Base-by-base conservation (phyloP, 2,329 filamentous ascomycete species). In the Colletotrichum phormii region DNA sequence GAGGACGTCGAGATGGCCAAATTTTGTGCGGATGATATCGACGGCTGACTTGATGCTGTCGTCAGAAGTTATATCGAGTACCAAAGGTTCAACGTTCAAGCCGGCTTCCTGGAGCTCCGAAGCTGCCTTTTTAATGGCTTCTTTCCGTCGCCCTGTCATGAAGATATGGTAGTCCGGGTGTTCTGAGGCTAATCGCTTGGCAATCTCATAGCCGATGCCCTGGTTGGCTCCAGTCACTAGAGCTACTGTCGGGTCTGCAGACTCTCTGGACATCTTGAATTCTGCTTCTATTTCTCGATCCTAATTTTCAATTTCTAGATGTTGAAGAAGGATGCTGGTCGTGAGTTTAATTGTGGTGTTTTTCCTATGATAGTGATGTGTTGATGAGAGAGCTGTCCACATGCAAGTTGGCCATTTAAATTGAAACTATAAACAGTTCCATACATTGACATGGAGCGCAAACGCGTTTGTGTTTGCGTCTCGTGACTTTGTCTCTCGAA, bases 1-100 rank as follows among this genome's bases (percentile, higher is more conserved):
- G 5, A 91, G 86, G 1, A 91, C 86, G 77, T 92, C 89, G 57
- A 92, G 79, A 8, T 87, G 85, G 22, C 85, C 84, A 76, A 90
- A 91, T 60, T 85, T 86, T 2, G 84, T 79, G 1, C 80, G 42
- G 0, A 85, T 84, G 22, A 80, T 78, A 8, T 85, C 75, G 24
- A 84, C 79, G 1, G 82, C 79, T 1, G 78, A 67, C 9, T 78
- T 58, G 12, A 82, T 78, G 13, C 78, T 80, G 37, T 85, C 78
- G 65, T 89, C 85, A 3, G 87, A 85, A 0, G 85, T 87, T 0
- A 91, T 88, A 75, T 91, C 89, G 15, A 90, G 84, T 15, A 86
- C 83, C 2, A 86, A 75, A 2, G 86, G 76, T 8, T 72, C 71
- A 0, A 73, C 71, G 26, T 72, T 15, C 18, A 72, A 53, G 8